Evolutionary conservation across 768 basidiomycete genomes (phyloP).

Genomic region (Rhodotorula taiwanensis): DNA sequence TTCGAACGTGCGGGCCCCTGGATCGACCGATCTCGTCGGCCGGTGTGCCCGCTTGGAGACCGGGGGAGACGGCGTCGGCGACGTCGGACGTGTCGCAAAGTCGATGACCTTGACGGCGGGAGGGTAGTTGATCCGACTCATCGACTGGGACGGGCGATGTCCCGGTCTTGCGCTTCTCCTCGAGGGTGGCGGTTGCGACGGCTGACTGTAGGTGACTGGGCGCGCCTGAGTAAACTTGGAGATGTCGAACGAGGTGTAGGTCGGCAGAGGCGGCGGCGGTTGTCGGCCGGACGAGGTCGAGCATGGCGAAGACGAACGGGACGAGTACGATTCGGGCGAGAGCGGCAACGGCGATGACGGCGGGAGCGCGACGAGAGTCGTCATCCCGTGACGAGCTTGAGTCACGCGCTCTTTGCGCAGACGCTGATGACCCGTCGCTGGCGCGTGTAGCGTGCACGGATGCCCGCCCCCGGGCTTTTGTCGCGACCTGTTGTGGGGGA

Average conservation of each 20-base stretch:
- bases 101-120: neutral
- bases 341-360: conserved; percentile 20
- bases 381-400: neutral
- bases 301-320: conserved; percentile 1
- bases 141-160: conserved; percentile 7
- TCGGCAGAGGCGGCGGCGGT: neutral
- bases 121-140: conserved; percentile 1
- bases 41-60: neutral
- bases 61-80: no score
- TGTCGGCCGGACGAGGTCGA: neutral
- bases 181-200: neutral
- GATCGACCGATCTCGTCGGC: neutral
- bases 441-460: no score
- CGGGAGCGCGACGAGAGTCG: neutral
- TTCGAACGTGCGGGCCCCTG: neutral
- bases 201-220: neutral
- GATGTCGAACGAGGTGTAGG: conserved; percentile 10
- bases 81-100: neutral
- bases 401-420: no score
- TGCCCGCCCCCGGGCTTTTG: no score
- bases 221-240: neutral
- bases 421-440: no score
- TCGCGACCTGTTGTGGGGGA: no score
- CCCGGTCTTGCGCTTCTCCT: neutral
- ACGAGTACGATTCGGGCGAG: conserved; percentile 11